Conservation (phyloP, 345 rosid genomes). For the Hibiscus trionum region DNA sequence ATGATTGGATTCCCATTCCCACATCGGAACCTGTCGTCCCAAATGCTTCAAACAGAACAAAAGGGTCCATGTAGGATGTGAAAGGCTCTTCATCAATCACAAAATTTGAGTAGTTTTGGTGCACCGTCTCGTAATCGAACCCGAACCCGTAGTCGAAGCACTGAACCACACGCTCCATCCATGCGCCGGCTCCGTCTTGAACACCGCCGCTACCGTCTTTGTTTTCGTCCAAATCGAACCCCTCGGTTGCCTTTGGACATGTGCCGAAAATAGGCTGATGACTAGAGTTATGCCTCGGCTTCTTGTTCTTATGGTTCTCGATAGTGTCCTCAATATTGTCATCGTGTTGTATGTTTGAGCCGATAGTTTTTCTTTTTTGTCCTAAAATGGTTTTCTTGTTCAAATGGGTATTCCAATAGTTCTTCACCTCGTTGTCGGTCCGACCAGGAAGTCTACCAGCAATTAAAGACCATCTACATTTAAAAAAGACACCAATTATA, state of each 20-base stretch:
- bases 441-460: constrained; percentile 88
- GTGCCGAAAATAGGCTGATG: neutral
- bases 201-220: neutral
- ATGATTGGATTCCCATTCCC: constrained; percentile 12
- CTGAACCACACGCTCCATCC: constrained; percentile 32
- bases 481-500: neutral
- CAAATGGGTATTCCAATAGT: constrained; percentile 92
- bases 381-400: constrained; percentile 40
- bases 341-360: constrained; percentile 1
- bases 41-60: constrained; percentile 32
- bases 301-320: neutral
- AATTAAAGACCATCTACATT: constrained; percentile 65
- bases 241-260: neutral
- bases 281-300: neutral
- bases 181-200: neutral
- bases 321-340: constrained; percentile 6
- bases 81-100: constrained; percentile 35
- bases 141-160: constrained; percentile 19
- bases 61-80: constrained; percentile 39
- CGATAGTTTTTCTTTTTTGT: constrained; percentile 28
- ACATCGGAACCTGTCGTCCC: constrained; percentile 12
- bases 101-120: constrained; percentile 9
- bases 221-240: constrained; percentile 8
- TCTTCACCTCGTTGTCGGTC: constrained; percentile 83
- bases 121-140: constrained; percentile 13